Evolutionary conservation across 345 rosid species (phyloP).

Genomic region (Geranium brycei): DNA sequence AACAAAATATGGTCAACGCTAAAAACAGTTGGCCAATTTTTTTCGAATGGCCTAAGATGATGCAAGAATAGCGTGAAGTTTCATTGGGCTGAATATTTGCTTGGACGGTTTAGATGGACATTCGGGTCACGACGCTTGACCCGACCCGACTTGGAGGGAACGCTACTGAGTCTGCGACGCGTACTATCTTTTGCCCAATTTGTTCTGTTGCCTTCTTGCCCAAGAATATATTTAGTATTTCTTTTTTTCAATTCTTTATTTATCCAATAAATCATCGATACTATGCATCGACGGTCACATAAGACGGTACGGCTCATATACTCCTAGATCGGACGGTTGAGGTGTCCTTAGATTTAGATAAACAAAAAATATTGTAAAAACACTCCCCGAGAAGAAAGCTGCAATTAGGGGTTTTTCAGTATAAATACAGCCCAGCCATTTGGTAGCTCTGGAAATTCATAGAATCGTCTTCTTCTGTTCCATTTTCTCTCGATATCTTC

Average conservation of each 20-base stretch:
- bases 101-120: too few relatives aligned
- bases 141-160: neutral
- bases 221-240: neutral
- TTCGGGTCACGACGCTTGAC: neutral
- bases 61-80: too few relatives aligned
- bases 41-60: too few relatives aligned
- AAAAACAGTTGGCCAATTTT: too few relatives aligned
- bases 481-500: neutral
- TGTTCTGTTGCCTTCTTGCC: neutral
- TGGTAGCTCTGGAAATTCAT: neutral
- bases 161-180: too few relatives aligned
- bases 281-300: neutral
- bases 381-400: neutral
- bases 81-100: too few relatives aligned
- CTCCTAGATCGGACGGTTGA: neutral
- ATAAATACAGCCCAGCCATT: neutral
- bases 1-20: too few relatives aligned
- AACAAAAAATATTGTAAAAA: neutral
- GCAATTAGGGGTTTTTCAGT: neutral
- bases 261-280: too few relatives aligned
- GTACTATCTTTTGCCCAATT: neutral
- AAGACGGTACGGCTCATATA: neutral
- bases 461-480: neutral
- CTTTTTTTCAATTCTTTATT: neutral
- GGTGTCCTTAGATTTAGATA: neutral